Evolutionary conservation across 1,139 yeast genomes (phyloP), one percentile per base, ranked within the genome.

Genomic region (Yamadazyma trypodendri): DNA sequence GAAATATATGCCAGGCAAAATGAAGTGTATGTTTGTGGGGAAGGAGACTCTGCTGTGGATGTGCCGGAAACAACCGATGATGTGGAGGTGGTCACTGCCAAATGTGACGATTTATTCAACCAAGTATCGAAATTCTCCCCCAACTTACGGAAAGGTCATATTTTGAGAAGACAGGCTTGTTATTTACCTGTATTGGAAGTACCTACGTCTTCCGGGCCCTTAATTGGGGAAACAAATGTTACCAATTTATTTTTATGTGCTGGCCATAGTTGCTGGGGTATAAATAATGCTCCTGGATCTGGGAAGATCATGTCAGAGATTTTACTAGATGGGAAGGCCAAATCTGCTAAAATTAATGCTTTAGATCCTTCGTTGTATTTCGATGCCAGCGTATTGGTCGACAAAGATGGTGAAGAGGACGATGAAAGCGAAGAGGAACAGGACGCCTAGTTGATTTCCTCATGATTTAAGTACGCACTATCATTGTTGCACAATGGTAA

Each of bases 201-300:
- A 4, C 95, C 97, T 2, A 83, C 94, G 3, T 80, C 89, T 36
- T 80, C 94, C 4, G 97, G 98, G 3, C 98, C 98, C 0, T 71
- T 92, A 41, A 82, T 92, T 47, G 98, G 98, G 34, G 90, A 86
- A 53, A 90, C 97, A 0, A 88, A 89, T 54, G 92, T 88, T 14
- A 79, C 76, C 20, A 83, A 83, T 46, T 65, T 92, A 45, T 86
- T 68, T 51, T 63, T 92, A 42, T 96, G 97, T 3, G 79, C 94
- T 14, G 98, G 97, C 1, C 98, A 92, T 60, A 84, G 95, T 15
- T 92, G 97, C 63, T 92, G 98, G 98, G 98, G 98, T 17, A 92
- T 92, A 46, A 92, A 92, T 62, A 90, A 92, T 60, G 97, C 97
- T 0, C 97, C 97, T 1, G 97, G 87, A 3, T 89, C 97, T 1